Percentiles rank a stretch among this genome's conserved stretches.
Conservation (phyloP, 192 early-diverging fungal species). For the Rhizophlyctis rosea region DNA sequence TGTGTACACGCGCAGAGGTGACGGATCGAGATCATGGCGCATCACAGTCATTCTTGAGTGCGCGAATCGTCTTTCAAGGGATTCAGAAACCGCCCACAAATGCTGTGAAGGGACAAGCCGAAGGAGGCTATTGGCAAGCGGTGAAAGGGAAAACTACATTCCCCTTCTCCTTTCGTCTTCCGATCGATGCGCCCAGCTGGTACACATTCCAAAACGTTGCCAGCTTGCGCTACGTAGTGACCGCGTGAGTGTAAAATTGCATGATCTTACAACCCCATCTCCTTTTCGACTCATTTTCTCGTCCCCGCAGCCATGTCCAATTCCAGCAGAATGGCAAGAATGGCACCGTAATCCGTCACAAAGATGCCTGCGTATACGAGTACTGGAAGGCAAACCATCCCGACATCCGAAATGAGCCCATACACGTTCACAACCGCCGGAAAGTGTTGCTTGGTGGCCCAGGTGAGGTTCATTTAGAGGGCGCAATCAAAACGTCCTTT, state of each 20-base stretch:
- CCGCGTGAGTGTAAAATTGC: slow-evolving; percentile 43
- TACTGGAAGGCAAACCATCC: slow-evolving; percentile 24
- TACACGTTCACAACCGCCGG: slow-evolving; percentile 14
- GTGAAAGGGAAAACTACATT: slow-evolving; percentile 66
- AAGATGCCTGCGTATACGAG: slow-evolving; percentile 62
- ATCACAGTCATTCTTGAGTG: slow-evolving; percentile 50
- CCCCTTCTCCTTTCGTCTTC: slow-evolving; percentile 61
- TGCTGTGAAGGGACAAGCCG: slow-evolving; percentile 53
- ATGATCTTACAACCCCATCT: not conserved
- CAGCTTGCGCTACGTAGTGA: slow-evolving; percentile 54
- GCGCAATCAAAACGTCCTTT: slow-evolving; percentile 15
- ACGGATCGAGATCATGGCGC: slow-evolving; percentile 39
- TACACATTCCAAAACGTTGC: slow-evolving; percentile 47
- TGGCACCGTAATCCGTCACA: slow-evolving; percentile 54
- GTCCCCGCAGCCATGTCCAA: slow-evolving; percentile 41
- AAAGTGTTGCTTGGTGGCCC: slow-evolving; percentile 28
- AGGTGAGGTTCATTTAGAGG: slow-evolving; percentile 34
- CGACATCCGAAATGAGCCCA: slow-evolving; percentile 3
- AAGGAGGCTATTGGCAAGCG: slow-evolving; percentile 56
- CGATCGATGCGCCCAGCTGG: slow-evolving; percentile 57
- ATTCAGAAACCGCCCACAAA: slow-evolving; percentile 50
- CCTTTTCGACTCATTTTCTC: not conserved
- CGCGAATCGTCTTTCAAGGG: slow-evolving; percentile 57
- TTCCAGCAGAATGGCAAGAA: slow-evolving; percentile 49
- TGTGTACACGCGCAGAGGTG: slow-evolving; percentile 24